These are phyloP conservation scores for Colletotrichum somersetense DNA, from an alignment of 2,329 filamentous ascomycete species.

Conservation along the genomic window DNA sequence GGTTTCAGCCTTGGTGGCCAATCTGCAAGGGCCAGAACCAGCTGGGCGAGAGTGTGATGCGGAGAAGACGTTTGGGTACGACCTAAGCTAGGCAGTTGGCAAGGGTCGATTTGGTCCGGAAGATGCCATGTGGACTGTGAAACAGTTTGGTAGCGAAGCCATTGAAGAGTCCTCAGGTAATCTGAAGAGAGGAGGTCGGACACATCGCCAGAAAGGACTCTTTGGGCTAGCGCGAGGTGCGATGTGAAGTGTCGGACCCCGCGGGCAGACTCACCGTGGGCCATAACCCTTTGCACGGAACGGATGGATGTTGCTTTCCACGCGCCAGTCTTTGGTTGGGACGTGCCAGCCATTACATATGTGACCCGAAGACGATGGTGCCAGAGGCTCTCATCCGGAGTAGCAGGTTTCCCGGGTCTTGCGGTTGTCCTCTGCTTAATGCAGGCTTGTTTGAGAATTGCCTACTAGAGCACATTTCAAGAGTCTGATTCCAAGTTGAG, in stretches of 20 bases:
- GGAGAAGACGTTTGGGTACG: conserved; percentile 26
- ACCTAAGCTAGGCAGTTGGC: neutral
- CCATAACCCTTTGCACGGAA: neutral
- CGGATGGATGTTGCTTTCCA: neutral
- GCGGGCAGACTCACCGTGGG: neutral
- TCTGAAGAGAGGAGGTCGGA: neutral
- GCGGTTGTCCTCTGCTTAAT: neutral
- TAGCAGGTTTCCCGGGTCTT: neutral
- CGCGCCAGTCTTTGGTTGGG: neutral
- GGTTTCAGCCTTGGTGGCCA: conserved; percentile 9
- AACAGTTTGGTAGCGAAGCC: neutral
- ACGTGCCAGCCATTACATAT: too few relatives aligned
- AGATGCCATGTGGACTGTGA: neutral
- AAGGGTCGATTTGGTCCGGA: neutral
- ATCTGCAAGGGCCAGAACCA: conserved; percentile 21
- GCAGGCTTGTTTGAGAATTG: neutral
- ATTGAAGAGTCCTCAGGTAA: neutral
- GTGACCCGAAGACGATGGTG: neutral
- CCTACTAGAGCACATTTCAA: too few relatives aligned
- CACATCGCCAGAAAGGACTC: too few relatives aligned
- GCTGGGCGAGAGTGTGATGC: conserved; percentile 18
- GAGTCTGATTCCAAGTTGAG: neutral
- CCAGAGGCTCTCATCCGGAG: neutral
- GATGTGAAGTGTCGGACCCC: too few relatives aligned
- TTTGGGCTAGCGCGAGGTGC: neutral